Conservation (phyloP, 345 rosid species). For the Hypericum androsaemum region DNA sequence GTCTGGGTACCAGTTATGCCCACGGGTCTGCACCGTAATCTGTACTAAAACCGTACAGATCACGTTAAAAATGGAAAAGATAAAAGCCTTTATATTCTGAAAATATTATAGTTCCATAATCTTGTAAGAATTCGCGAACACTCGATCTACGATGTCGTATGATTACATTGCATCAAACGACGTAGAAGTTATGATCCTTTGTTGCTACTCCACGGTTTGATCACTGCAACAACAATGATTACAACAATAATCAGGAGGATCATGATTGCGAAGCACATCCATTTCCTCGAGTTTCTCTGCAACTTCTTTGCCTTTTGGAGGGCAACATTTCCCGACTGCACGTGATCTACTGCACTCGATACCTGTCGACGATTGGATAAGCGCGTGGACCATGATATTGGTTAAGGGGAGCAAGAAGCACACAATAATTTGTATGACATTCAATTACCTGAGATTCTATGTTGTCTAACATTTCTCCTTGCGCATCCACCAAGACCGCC, state of each 20-base stretch:
- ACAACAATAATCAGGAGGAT: conserved; percentile 68
- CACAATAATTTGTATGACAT: neutral
- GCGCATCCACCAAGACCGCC: conserved; percentile 92
- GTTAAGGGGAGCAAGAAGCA: too few species aligned
- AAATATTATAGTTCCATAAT: too few species aligned
- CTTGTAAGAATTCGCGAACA: too few species aligned
- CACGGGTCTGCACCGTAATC: too few species aligned
- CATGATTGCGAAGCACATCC: conserved; percentile 84
- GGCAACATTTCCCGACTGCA: conserved; percentile 64
- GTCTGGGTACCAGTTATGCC: too few species aligned
- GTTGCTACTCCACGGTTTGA: conserved; percentile 73
- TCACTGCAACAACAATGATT: conserved; percentile 51
- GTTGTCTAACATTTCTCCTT: conserved; percentile 87
- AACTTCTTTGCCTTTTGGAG: conserved; percentile 60
- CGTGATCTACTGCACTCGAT: conserved; percentile 84
- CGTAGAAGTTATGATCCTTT: conserved; percentile 47
- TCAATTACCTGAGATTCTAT: conserved; percentile 71
- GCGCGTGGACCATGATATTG: neutral
- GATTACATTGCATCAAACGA: neutral
- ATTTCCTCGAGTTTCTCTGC: conserved; percentile 78
- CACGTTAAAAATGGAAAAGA: too few species aligned
- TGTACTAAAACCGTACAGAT: too few species aligned
- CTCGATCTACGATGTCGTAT: too few species aligned
- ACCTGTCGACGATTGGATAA: conserved; percentile 36
- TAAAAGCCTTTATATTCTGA: too few species aligned